Evolutionary conservation across 345 rosid species (phyloP).

Genomic region (Corchorus capsularis): DNA sequence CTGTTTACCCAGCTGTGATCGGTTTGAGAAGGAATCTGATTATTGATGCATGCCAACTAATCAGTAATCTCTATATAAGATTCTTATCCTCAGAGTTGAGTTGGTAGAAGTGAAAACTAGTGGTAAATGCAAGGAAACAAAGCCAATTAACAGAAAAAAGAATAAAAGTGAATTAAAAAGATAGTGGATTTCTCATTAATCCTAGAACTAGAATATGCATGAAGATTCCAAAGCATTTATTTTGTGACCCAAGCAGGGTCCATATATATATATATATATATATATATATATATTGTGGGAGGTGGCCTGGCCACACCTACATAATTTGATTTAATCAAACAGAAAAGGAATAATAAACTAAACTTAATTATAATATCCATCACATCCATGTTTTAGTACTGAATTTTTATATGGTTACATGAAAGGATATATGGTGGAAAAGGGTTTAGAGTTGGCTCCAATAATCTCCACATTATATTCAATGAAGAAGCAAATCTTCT

Average conservation of each 20-base stretch:
- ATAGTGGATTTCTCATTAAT: not conserved
- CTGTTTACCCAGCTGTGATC: not conserved
- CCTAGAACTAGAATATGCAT: not conserved
- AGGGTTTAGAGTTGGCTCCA: too few species aligned
- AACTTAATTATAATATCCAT: too few species aligned
- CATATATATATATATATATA: too few species aligned
- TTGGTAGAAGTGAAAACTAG: too few species aligned
- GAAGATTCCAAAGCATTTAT: not conserved
- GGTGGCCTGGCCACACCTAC: not conserved
- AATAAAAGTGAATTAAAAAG: not conserved
- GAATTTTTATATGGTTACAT: too few species aligned
- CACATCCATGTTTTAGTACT: too few species aligned
- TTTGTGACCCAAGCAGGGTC: too few species aligned
- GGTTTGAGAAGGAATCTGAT: not conserved
- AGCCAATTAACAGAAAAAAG: not conserved
- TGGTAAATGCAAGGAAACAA: not conserved
- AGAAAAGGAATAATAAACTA: too few species aligned
- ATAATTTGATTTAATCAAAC: not conserved
- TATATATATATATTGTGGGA: too few species aligned
- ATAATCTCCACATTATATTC: too few species aligned
- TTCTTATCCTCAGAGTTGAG: not conserved
- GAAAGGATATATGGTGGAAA: too few species aligned
- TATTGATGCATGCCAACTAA: slow-evolving; percentile 8
- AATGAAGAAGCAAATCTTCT: too few species aligned
- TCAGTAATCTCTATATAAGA: not conserved